Percentiles rank a stretch among this genome's conserved stretches.
Conservation (phyloP, 2,329 filamentous ascomycete genomes). For the Pestalotiopsis sp. region DNA sequence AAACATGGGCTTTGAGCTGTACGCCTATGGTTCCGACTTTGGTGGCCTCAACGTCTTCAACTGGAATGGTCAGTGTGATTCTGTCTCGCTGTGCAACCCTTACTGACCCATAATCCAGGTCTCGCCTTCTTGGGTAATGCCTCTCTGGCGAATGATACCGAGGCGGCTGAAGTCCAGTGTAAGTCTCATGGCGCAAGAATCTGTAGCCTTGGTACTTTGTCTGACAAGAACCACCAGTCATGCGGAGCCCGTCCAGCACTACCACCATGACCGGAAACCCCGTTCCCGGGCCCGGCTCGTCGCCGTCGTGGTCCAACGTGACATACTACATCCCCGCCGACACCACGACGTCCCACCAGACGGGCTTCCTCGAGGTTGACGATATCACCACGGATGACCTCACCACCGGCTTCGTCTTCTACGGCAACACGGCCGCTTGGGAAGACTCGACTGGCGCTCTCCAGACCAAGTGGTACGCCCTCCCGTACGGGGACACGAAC, state of each 20-base stretch:
- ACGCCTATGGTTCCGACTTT: constrained; percentile 29
- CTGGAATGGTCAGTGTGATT: constrained; percentile 21
- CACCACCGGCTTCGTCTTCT: constrained; percentile 28
- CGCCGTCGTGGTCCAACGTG: constrained; percentile 26
- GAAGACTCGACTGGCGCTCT: constrained; percentile 17
- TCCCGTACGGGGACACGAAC: constrained; percentile 18
- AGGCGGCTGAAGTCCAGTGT: constrained; percentile 22
- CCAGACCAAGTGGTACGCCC: constrained; percentile 25
- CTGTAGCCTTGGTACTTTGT: background rate
- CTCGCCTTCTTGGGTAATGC: constrained; percentile 16
- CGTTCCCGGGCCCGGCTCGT: constrained; percentile 16
- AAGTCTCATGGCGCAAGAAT: constrained; percentile 13
- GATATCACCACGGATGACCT: constrained; percentile 10
- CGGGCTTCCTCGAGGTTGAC: constrained; percentile 21
- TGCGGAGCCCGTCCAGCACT: constrained; percentile 11
- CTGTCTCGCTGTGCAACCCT: background rate
- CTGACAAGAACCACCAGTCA: constrained; percentile 16
- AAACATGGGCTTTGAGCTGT: constrained; percentile 24
- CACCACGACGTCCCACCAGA: constrained; percentile 20
- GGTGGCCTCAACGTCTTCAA: constrained; percentile 27
- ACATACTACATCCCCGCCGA: constrained; percentile 26
- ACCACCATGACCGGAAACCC: constrained; percentile 23
- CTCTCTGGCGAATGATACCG: constrained; percentile 13
- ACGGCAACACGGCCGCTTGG: constrained; percentile 25
- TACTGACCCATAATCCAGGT: constrained; percentile 7